Conservation (phyloP, 164 flowering plant species). For the Dillenia turbinata region DNA sequence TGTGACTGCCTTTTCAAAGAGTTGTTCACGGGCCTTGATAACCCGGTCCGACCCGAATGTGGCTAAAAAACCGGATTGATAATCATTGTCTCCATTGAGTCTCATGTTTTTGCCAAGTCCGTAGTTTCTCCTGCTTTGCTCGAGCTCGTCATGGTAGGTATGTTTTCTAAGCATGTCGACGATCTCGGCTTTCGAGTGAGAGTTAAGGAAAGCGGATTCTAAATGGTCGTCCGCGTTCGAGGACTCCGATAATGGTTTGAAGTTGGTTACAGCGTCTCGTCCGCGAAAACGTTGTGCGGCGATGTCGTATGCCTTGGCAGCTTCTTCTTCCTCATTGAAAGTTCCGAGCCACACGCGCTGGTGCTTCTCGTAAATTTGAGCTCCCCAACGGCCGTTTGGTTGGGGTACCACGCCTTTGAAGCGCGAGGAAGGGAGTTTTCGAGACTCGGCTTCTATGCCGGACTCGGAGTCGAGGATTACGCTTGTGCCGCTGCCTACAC, state of each 20-base stretch:
- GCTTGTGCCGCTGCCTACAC: conserved; percentile 72
- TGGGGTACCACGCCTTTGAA: conserved; percentile 97
- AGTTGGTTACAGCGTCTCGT: conserved; percentile 86
- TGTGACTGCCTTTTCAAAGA: conserved; percentile 85
- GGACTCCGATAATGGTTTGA: conserved; percentile 40
- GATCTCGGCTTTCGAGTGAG: conserved; percentile 81
- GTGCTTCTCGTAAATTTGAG: conserved; percentile 97
- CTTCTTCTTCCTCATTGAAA: conserved; percentile 82
- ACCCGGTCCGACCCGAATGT: conserved; percentile 13
- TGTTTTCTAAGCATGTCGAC: conserved; percentile 93
- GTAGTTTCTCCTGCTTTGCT: conserved; percentile 51
- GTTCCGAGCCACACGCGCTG: conserved; percentile 97
- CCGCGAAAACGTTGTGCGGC: conserved; percentile 90
- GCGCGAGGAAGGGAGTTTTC: conserved; percentile 80
- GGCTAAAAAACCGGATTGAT: background rate
- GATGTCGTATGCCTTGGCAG: conserved; percentile 78
- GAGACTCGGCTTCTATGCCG: conserved; percentile 67
- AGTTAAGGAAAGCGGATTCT: conserved; percentile 46
- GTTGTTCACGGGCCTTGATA: conserved; percentile 35
- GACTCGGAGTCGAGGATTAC: conserved; percentile 52
- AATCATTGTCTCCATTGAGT: background rate
- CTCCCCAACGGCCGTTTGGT: conserved; percentile 97
- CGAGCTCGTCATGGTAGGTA: conserved; percentile 77
- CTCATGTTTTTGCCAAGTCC: conserved; percentile 1
- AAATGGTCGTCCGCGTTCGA: conserved; percentile 32